A percentile compares a stretch with the other conserved stretches of the same genome.
These are phyloP conservation scores for Serendipita sp. DNA, from an alignment of 768 basidiomycete genomes.

Conservation along the genomic window DNA sequence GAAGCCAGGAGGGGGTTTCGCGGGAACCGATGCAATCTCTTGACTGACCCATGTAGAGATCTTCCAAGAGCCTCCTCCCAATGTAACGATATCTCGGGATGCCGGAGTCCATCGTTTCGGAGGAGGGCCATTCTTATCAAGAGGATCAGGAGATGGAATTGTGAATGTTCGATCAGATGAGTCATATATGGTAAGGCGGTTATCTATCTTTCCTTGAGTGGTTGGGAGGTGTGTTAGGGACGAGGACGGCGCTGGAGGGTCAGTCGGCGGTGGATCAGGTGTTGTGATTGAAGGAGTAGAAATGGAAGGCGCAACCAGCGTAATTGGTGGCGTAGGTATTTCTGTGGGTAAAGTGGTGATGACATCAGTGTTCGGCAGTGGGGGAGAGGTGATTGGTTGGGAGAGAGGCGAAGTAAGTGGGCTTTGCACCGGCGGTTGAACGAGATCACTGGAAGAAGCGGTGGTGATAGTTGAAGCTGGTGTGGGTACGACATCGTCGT, in stretches of 20 bases:
- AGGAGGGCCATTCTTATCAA: not conserved
- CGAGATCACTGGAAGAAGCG: not conserved
- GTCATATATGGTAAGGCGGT: not conserved
- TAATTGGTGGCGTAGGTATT: not conserved
- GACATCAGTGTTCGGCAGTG: not conserved
- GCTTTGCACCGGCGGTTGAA: not conserved
- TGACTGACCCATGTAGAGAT: not conserved
- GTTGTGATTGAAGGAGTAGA: not conserved
- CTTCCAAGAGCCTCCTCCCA: not conserved
- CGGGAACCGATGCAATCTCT: not conserved
- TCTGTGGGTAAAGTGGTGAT: not conserved
- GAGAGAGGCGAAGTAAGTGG: not conserved
- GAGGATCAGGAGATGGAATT: not conserved
- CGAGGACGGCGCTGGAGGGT: not conserved
- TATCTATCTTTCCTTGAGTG: too few species aligned
- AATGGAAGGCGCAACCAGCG: not conserved
- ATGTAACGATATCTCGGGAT: not conserved
- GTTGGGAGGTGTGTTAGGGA: too few species aligned
- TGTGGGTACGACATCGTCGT: not conserved
- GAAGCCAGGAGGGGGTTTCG: not conserved
- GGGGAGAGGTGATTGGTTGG: not conserved
- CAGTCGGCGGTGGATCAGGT: not conserved
- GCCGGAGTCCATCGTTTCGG: not conserved
- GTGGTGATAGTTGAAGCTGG: not conserved
- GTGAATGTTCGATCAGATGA: not conserved